These are phyloP conservation scores for Tillandsia fasciculata DNA, from an alignment of 176 grass and related monocot species.

Conservation along the genomic window DNA sequence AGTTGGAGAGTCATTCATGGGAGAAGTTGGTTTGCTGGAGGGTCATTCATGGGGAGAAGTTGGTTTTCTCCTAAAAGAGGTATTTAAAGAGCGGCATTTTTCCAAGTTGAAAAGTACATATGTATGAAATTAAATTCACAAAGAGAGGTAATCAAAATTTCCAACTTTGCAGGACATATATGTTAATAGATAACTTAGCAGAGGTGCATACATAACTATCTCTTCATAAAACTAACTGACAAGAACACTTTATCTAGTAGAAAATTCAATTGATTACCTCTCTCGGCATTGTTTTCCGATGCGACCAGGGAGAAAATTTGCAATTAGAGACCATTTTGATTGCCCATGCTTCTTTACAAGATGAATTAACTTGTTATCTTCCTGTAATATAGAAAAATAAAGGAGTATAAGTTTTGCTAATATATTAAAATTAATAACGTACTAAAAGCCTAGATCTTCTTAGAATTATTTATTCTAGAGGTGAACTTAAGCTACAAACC, in stretches of 20 bases:
- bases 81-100: no score
- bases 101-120: no score
- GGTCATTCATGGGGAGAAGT: no score
- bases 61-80: no score
- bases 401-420: not conserved
- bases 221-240: not conserved
- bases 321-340: slow-evolving; percentile 96
- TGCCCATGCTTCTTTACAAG: slow-evolving; percentile 84
- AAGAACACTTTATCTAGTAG: slow-evolving; percentile 9
- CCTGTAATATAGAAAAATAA: slow-evolving; percentile 34
- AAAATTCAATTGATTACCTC: slow-evolving; percentile 45
- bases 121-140: no score
- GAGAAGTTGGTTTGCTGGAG: no score
- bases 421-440: no score
- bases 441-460: not conserved
- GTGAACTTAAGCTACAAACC: slow-evolving; percentile 37
- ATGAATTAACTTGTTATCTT: slow-evolving; percentile 85
- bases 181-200: no score
- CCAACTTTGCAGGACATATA: no score
- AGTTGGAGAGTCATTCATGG: no score
- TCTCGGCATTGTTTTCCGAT: slow-evolving; percentile 98
- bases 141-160: no score
- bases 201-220: not conserved
- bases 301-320: slow-evolving; percentile 80
- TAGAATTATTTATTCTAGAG: not conserved